phyloP scores from a whole-genome alignment of 495 filamentous ascomycete species.

The Endocarpon pusillum region DNA sequence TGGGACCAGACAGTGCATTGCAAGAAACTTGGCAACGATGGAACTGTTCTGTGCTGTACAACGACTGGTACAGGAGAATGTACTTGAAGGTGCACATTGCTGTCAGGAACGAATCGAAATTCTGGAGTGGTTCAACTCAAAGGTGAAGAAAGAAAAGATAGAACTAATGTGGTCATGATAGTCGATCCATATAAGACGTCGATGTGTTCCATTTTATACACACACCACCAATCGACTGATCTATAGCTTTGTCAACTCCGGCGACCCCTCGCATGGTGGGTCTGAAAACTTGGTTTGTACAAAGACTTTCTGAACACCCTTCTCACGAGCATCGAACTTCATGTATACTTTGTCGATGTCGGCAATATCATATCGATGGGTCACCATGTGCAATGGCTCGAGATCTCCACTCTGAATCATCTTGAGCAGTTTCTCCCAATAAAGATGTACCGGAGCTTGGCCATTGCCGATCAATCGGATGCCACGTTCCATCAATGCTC shows the following conservation, averaged over 20 bases:
- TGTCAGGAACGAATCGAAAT: slow-evolving; percentile 23
- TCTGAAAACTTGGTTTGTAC: slow-evolving; percentile 42
- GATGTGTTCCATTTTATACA: too few relatives aligned
- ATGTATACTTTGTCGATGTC: slow-evolving; percentile 51
- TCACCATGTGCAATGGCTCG: slow-evolving; percentile 55
- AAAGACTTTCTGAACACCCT: slow-evolving; percentile 48
- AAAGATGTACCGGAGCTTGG: slow-evolving; percentile 62
- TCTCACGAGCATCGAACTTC: slow-evolving; percentile 47
- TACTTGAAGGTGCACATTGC: slow-evolving; percentile 23
- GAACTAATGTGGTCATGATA: slow-evolving; percentile 6
- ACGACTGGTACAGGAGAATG: slow-evolving; percentile 19
- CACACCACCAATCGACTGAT: too few relatives aligned
- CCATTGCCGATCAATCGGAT: slow-evolving; percentile 62
- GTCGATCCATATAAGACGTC: too few relatives aligned
- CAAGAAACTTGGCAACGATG: slow-evolving; percentile 25
- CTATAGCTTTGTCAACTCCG: slow-evolving; percentile 34
- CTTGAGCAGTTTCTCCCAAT: slow-evolving; percentile 52
- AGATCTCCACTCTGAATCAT: slow-evolving; percentile 46
- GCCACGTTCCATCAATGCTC: slow-evolving; percentile 55
- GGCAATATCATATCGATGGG: slow-evolving; percentile 50
- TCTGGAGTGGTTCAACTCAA: slow-evolving; percentile 34
- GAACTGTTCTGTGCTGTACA: slow-evolving; percentile 23
- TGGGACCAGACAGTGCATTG: slow-evolving; percentile 33
- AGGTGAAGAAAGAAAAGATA: slow-evolving; percentile 15
- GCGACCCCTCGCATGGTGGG: slow-evolving; percentile 31